Base-by-base conservation (phyloP, 495 filamentous ascomycete species). In the Staphylotrichum longicolle region DNA sequence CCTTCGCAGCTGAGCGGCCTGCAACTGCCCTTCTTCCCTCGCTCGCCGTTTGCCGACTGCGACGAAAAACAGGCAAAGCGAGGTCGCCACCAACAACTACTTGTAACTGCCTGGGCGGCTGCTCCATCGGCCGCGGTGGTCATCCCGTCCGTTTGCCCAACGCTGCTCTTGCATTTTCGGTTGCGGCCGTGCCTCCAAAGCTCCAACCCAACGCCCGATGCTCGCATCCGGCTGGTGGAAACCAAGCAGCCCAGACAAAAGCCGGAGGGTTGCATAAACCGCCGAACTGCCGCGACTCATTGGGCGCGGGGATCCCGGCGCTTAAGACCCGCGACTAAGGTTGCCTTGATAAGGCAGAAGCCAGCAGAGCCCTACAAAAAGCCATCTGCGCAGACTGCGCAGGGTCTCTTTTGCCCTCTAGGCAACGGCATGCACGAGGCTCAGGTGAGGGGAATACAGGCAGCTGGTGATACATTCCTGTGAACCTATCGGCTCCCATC, bases 241-340 rank as follows among this genome's bases (percentile, higher is more conserved):
- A 34, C 40, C 57, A 60, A 52, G 27, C 48, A 45, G 27, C 32
- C 12, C 14, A 47, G 35, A 53, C 30, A 41, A 58, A 48, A 59
- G 64, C 57, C 37, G 48, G 42, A 39, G 27, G 47, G 56, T 51
- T 58, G 65, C 67, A 67, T 47, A 54, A 50, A 50, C 5, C 5
- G 33, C 50, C 44, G 45, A 59, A 63, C 57, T 69, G 68, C 61
- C 65, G 63, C 51, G 57, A 47, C 50, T 50, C 56, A 60, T 67
- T 54, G 54, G 48, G 37, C 50, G 41, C 33, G 42, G 33, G 42
- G 2, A 54, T 60, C 58, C 58, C 33, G 37, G 58, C 42, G 30
- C 41, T 60, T 60, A 40, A 58, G 6, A 41, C 46, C 15, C 2
- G 45, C 15, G 27, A n/a, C 15, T 41, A 40, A 32, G 15, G 14